A percentile compares a stretch with the other conserved stretches of the same genome.
These are phyloP conservation scores for Thalassiosira hispida DNA, from an alignment of 352 stramenopile genomes.

Conservation along the genomic window DNA sequence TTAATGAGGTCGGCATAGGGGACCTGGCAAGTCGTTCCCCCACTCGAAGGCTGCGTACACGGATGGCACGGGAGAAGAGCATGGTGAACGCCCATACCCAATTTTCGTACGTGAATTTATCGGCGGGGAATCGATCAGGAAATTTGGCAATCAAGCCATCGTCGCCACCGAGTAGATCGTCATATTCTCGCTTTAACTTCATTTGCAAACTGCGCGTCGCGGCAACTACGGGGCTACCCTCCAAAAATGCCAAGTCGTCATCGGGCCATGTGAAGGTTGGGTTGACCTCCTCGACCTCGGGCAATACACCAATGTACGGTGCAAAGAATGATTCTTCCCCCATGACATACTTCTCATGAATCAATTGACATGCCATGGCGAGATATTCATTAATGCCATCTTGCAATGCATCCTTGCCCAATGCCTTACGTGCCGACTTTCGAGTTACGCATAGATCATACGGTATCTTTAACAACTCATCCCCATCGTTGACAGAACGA, in stretches of 20 bases:
- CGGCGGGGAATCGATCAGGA: constrained; percentile 70
- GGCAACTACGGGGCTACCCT: constrained; percentile 85
- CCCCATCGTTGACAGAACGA: constrained; percentile 79
- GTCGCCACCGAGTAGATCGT: constrained; percentile 74
- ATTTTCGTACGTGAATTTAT: constrained; percentile 84
- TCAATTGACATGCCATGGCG: constrained; percentile 87
- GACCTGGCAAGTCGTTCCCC: constrained; percentile 85
- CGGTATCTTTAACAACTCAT: constrained; percentile 80
- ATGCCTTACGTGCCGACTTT: constrained; percentile 66
- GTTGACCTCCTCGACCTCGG: constrained; percentile 83
- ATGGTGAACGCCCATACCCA: constrained; percentile 89
- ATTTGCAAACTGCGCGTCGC: constrained; percentile 84
- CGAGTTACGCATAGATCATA: constrained; percentile 83
- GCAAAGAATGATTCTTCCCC: constrained; percentile 79
- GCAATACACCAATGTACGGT: constrained; percentile 87
- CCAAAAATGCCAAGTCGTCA: constrained; percentile 84
- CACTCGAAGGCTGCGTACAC: constrained; percentile 73
- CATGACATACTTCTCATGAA: constrained; percentile 83
- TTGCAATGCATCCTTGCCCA: constrained; percentile 74
- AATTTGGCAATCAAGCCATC: constrained; percentile 71
- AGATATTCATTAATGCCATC: constrained; percentile 88
- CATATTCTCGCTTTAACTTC: constrained; percentile 86
- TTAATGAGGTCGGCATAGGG: constrained; percentile 91
- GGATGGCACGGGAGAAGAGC: constrained; percentile 86
- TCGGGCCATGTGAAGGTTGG: constrained; percentile 88